Evolutionary conservation across 805 yeast species (phyloP).

Genomic region (Candida easanensis): DNA sequence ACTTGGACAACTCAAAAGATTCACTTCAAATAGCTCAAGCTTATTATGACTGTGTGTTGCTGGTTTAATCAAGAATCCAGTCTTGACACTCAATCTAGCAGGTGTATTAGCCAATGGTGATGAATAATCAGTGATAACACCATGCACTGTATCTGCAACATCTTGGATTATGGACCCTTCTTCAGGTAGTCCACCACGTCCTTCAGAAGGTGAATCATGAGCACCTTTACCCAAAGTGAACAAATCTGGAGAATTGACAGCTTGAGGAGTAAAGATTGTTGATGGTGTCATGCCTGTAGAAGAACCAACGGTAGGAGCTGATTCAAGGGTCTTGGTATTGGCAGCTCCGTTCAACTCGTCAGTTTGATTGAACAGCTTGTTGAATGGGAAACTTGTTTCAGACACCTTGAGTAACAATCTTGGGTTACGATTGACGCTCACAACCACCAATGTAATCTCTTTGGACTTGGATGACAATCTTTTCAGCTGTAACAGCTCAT

Average conservation of each 20-base stretch:
- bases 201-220: slow-evolving; percentile 21
- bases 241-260: slow-evolving; percentile 27
- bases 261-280: slow-evolving; percentile 27
- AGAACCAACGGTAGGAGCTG: slow-evolving; percentile 27
- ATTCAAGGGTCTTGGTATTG: slow-evolving; percentile 16
- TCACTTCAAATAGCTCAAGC: slow-evolving; percentile 53
- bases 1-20: slow-evolving; percentile 70
- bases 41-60: slow-evolving; percentile 26
- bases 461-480: slow-evolving; percentile 56
- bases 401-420: slow-evolving; percentile 37
- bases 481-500: slow-evolving; percentile 78
- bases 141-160: slow-evolving; percentile 49
- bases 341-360: slow-evolving; percentile 13
- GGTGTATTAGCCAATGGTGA: slow-evolving; percentile 71
- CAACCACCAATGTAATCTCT: slow-evolving; percentile 61
- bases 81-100: slow-evolving; percentile 63
- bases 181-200: slow-evolving; percentile 4
- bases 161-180: slow-evolving; percentile 39
- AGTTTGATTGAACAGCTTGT: slow-evolving; percentile 30
- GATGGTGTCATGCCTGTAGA: slow-evolving; percentile 28
- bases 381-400: slow-evolving; percentile 33
- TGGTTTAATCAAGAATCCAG: slow-evolving; percentile 62
- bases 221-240: slow-evolving; percentile 16
- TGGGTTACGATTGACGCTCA: slow-evolving; percentile 62
- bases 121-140: slow-evolving; percentile 55